Base-by-base conservation (phyloP, 2,329 filamentous ascomycete species). In the Coniochaeta sp. region DNA sequence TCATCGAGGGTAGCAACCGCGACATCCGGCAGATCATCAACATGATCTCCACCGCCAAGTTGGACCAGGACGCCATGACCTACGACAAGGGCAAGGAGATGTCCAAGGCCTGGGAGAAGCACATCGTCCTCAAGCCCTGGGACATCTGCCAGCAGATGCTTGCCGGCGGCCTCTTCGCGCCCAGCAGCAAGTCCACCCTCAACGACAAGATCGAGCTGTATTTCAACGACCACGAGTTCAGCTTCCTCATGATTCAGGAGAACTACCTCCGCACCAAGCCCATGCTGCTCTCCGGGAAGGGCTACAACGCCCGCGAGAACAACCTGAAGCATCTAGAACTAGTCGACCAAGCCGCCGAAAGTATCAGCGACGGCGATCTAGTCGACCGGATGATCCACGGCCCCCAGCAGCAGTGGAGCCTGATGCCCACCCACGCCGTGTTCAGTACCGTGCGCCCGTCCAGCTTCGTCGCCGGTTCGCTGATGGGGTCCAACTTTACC, bases 171-270 rank as follows among this genome's bases (percentile, higher is more conserved):
- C 82, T 96, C 69, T 99, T 97, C 69, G 79, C 88, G 22, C 79
- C 85, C 4, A 83, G 85, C 48, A 95, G 90, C 70, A 95, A 89
- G 58, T 76, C 89, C 3, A 95, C 90, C 0, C 74, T 99, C 31
- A 97, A 97, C 65, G 92, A 99, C 68, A 99, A 99, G 76, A 94
- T 95, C 56, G 92, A 99, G 70, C 82, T 99, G 1, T 99, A 99
- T 68, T 99, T 99, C 76, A 97, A 99, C 67, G 94, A 99, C 62
- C 94, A 99, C 64, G 94, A 99, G 62, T 95, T 97, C 71, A 96
- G 91, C 63, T 94, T 86, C 63, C 76, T 99, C 50, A 97, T 99
- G 94, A 84, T 99, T 46, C 94, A 99, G 66, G 95, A 99, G 68
- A 99, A 99, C 65, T 99, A 99, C 61, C 77, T 99, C 12, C 86